Evolutionary conservation across 495 filamentous ascomycete genomes (phyloP), one percentile per base, ranked within the genome.

Genomic region (Sordaria brevicollis): DNA sequence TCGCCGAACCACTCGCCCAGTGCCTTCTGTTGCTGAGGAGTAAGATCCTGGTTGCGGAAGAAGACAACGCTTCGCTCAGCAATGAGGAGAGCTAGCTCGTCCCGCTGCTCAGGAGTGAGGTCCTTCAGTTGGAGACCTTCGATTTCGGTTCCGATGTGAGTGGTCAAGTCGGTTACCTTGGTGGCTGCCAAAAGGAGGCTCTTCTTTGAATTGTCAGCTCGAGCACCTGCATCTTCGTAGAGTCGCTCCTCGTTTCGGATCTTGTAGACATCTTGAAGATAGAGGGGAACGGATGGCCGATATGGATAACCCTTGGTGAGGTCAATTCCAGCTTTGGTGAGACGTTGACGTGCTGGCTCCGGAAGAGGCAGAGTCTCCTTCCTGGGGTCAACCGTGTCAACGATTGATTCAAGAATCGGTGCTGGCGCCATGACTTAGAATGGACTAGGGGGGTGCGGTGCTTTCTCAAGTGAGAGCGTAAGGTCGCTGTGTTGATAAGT

Each of bases 1-100:
- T 89, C 86, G 0, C 90, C 90, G 74, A 82, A 91, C 71, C 84
- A 85, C 74, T 92, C 86, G 1, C 89, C 89, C 11, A 92, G 78
- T 17, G 81, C 83, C 67, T 88, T 89, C 72, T 92, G 90, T 73
- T 92, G 83, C 72, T 91, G 88, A 1, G 90, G 89, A 7, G 83
- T 82, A 54, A 93, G 80, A 68, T 92, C 89, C 73, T 93, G 91
- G 71, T 91, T 83, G 5, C 91, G 83, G 81, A 92, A 90, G 78
- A 93, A 92, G 36, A 92, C 90, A 11, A 93, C 90, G 68, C 89
- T 90, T 35, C 91, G 80, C 76, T 91, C 89, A 3, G 90, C 89
- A 70, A 92, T 89, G 67, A 92, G 77, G 34, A 92, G 79, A 0
- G 85, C 90, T n/a, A 92, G 79, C 73, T 92, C 90, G 74, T 91